Conservation (phyloP, 192 early-diverging fungal genomes). For the Diversispora epigaea region DNA sequence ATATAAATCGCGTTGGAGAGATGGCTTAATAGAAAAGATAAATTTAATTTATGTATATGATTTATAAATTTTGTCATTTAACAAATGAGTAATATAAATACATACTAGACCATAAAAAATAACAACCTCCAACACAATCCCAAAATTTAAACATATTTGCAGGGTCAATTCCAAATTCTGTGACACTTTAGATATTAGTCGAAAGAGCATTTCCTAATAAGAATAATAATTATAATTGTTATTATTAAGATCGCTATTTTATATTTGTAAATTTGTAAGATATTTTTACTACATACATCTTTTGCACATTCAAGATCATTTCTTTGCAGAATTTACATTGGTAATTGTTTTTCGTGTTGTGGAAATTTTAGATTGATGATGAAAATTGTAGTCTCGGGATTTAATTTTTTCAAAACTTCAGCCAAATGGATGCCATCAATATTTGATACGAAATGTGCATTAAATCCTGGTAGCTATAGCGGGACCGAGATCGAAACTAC, state of each 20-base stretch:
- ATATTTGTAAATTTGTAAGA: too few species aligned
- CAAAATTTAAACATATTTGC: constrained; percentile 99
- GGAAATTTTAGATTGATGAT: constrained; percentile 97
- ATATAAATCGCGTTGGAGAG: too few species aligned
- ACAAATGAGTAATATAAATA: too few species aligned
- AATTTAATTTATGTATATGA: too few species aligned
- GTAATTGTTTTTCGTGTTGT: constrained; percentile 99
- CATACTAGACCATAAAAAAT: too few species aligned
- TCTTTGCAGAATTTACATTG: constrained; percentile 90
- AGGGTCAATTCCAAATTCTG: constrained; percentile 88
- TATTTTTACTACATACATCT: constrained; percentile 63
- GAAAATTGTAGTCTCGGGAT: too few species aligned
- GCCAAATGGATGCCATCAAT: constrained; percentile 98
- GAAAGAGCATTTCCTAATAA: constrained; percentile 52
- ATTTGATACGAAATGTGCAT: constrained; percentile 96
- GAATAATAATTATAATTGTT: neutral
- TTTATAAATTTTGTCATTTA: too few species aligned
- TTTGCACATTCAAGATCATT: constrained; percentile 85
- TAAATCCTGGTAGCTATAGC: constrained; percentile 71
- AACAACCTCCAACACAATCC: constrained; percentile 99
- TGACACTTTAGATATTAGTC: constrained; percentile 88
- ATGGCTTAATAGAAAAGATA: too few species aligned
- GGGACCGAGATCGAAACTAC: too few species aligned
- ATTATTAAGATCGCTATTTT: too few species aligned
- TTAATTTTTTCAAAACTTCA: constrained; percentile 86